A percentile compares a stretch with the other conserved stretches of the same genome.
Evolutionary conservation across 2,329 filamentous ascomycete species (phyloP).

Genomic region (Penicillium sp.): DNA sequence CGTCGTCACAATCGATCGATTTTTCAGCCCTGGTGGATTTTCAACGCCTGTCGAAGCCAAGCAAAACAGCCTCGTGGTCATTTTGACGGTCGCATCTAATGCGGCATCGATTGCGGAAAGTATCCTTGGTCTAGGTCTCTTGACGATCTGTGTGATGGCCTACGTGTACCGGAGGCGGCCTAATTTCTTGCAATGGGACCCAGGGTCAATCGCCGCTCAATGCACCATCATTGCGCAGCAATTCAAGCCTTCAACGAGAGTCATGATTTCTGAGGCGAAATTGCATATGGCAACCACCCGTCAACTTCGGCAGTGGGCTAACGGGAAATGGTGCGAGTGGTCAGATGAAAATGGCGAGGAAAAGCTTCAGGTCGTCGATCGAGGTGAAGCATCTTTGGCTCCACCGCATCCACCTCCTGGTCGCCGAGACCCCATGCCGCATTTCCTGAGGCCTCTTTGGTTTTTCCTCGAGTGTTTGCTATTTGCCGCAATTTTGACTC

Average conservation of each 20-base stretch:
- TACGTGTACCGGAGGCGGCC: conserved; percentile 20
- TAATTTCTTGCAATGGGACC: conserved; percentile 26
- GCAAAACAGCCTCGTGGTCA: conserved; percentile 8
- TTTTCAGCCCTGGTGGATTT: conserved; percentile 14
- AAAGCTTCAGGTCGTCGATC: conserved; percentile 15
- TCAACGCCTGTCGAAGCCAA: conserved; percentile 10
- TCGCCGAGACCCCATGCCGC: conserved; percentile 21
- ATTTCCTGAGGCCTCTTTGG: conserved; percentile 25
- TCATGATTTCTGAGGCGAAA: conserved; percentile 9
- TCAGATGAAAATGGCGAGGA: conserved; percentile 3
- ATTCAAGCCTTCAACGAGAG: conserved; percentile 8
- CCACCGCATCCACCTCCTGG: conserved; percentile 2
- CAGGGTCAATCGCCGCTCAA: conserved; percentile 28
- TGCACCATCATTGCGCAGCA: conserved; percentile 19
- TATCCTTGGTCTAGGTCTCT: conserved; percentile 7
- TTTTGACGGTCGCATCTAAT: conserved; percentile 12
- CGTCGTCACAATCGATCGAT: conserved; percentile 14
- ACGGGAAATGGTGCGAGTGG: conserved; percentile 23
- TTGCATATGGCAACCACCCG: conserved; percentile 20
- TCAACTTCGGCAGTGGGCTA: conserved; percentile 25
- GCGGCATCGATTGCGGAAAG: conserved; percentile 14
- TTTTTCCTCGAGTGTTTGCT: conserved; percentile 25
- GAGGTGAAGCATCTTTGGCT: neutral
- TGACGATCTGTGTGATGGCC: conserved; percentile 5
- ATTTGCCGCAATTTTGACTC: conserved; percentile 15